Evolutionary conservation across 352 stramenopile genomes (phyloP), one percentile per base, ranked within the genome.

Genomic region (Pythium folliculosum): DNA sequence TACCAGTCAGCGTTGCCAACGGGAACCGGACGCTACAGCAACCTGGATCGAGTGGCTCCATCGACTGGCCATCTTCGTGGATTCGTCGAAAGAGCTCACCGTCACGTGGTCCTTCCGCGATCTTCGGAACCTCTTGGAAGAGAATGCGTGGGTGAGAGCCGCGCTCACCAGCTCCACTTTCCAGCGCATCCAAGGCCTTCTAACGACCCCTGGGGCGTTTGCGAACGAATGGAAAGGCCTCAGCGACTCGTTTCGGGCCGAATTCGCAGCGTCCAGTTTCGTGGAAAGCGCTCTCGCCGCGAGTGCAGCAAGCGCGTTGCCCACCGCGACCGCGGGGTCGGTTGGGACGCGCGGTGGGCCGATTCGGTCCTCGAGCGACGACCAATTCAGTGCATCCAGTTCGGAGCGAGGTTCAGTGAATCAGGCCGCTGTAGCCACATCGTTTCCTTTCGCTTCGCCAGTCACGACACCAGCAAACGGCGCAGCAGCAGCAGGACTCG

Each of bases 161-260:
- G 60, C 72, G 17, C 45, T 88, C 0, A 68, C 77, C 1, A 65
- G 65, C 1, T 54, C 56, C 19, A 73, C 65, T 27, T 77, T 76
- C 37, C 44, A 69, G 3, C 60, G 67, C 22, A 40, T 81, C 4
- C 71, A 72, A 32, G 52, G 74, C 27, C 49, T 86, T 14, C 23
- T 87, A 2, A 61, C 71, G 3, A 77, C 63, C 13, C 63, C 77
- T 2, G 82, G 82, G 10, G 73, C 65, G 0, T 50, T 88, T 17
- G 78, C 80, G n/a, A 56, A 37, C 6, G 68, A 83, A 44, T 91
- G 80, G 82, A 89, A 83, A 56, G 53, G 54, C 5, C 55, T 64
- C 50, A 70, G 72, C 22, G 82, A 88, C 10, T 86, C 77, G 19
- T 74, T 90, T 30, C 78, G 82, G n/a, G 60, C 74, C 14, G 82